These are phyloP conservation scores for Claviceps pazoutovae DNA, from an alignment of 2,329 filamentous ascomycete genomes.

Conservation along the genomic window DNA sequence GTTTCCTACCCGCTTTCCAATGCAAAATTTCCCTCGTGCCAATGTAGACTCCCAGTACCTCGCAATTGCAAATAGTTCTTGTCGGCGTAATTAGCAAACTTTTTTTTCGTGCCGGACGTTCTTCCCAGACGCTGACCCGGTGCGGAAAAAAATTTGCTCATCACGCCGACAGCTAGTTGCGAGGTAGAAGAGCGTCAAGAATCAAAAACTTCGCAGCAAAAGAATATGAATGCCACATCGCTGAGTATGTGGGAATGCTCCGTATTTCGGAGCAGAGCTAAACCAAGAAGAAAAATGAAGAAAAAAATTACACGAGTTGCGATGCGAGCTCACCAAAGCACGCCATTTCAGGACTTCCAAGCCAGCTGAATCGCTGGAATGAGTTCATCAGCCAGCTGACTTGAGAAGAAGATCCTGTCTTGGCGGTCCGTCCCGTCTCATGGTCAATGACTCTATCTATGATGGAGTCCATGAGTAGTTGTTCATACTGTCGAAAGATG, in stretches of 20 bases:
- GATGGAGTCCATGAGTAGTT: slow-evolving; percentile 46
- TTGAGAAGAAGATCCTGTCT: not conserved
- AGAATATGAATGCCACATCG: not conserved
- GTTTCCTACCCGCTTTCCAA: not conserved
- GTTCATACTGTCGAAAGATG: slow-evolving; percentile 35
- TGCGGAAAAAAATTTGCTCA: not conserved
- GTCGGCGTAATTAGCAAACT: not conserved
- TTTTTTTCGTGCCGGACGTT: not conserved
- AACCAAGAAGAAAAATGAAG: not conserved
- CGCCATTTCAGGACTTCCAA: not conserved
- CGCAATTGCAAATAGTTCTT: not conserved
- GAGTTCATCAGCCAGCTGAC: not conserved
- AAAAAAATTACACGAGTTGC: not conserved
- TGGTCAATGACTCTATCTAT: slow-evolving; percentile 12
- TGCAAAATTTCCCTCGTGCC: not conserved
- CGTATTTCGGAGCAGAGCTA: not conserved
- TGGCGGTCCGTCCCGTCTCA: not conserved
- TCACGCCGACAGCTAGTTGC: not conserved
- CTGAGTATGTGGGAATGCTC: not conserved
- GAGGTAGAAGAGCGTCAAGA: not conserved
- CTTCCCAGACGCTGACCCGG: not conserved
- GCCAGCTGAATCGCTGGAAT: not conserved
- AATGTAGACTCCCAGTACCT: not conserved
- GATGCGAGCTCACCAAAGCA: not conserved
- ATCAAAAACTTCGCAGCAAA: not conserved